Percentiles rank a stretch among this genome's conserved stretches.
Conservation (phyloP, 257 asterid species). For the Solanum paucissectum region DNA sequence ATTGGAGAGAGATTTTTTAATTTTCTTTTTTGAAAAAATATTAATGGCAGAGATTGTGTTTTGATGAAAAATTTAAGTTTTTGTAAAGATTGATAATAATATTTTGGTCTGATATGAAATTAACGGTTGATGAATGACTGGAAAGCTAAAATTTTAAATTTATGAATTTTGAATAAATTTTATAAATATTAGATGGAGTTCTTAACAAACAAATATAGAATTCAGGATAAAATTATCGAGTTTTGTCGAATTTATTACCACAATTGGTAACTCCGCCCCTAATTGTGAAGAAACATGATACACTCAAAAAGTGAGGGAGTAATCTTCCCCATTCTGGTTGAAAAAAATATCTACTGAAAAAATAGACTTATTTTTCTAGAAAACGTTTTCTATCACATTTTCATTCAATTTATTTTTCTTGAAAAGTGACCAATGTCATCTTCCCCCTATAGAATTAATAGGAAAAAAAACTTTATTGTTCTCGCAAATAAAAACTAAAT, state of each 20-base stretch:
- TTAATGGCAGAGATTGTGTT: background rate
- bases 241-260: background rate
- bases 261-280: background rate
- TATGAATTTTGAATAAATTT: background rate
- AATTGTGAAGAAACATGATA: too few relatives aligned
- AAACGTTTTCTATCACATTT: background rate
- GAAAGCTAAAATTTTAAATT: background rate
- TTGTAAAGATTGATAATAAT: background rate
- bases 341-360: background rate
- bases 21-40: background rate
- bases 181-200: background rate
- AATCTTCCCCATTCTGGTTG: background rate
- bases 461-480: background rate
- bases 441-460: background rate
- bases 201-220: background rate
- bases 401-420: background rate
- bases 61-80: background rate
- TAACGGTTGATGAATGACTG: background rate
- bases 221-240: accelerated
- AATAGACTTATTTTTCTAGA: background rate
- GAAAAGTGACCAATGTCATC: background rate
- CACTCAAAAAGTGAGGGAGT: background rate
- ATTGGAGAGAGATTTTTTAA: background rate
- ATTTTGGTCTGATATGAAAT: background rate
- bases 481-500: background rate